These are phyloP conservation scores for Raffaelea ambrosiae DNA, from an alignment of 2,329 filamentous ascomycete species.

Conservation along the genomic window DNA sequence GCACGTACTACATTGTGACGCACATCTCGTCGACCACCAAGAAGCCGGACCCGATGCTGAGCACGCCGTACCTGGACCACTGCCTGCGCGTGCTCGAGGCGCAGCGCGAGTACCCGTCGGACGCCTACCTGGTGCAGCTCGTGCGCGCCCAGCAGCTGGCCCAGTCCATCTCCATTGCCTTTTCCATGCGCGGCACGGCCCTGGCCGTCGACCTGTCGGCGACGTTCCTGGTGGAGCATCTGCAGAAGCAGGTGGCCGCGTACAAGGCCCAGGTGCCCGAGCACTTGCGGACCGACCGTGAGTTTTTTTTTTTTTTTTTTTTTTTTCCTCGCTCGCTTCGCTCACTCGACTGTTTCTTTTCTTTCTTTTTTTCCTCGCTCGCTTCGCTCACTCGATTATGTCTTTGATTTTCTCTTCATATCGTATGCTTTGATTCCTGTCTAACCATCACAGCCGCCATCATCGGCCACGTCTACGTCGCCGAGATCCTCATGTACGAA, in stretches of 20 bases:
- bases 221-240: conserved; percentile 30
- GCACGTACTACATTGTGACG: conserved; percentile 42
- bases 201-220: conserved; percentile 27
- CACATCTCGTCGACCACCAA: conserved; percentile 28
- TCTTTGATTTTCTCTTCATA: neutral
- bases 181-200: conserved; percentile 21
- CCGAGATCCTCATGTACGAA: conserved; percentile 39
- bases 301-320: too few species aligned
- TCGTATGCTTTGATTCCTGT: neutral
- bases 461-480: conserved; percentile 32
- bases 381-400: too few species aligned
- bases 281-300: conserved; percentile 1
- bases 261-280: conserved; percentile 8
- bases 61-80: conserved; percentile 31
- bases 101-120: conserved; percentile 32
- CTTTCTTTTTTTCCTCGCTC: too few species aligned
- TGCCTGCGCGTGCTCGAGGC: conserved; percentile 34
- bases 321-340: too few species aligned
- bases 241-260: conserved; percentile 33
- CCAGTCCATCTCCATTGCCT: conserved; percentile 35
- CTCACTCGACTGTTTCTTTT: too few species aligned
- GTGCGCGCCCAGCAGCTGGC: conserved; percentile 39
- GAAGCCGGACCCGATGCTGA: conserved; percentile 38
- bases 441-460: conserved; percentile 23
- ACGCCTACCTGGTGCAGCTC: conserved; percentile 35